phyloP scores from a whole-genome alignment of 768 basidiomycete species.

The Clitopilus passeckerianus region DNA sequence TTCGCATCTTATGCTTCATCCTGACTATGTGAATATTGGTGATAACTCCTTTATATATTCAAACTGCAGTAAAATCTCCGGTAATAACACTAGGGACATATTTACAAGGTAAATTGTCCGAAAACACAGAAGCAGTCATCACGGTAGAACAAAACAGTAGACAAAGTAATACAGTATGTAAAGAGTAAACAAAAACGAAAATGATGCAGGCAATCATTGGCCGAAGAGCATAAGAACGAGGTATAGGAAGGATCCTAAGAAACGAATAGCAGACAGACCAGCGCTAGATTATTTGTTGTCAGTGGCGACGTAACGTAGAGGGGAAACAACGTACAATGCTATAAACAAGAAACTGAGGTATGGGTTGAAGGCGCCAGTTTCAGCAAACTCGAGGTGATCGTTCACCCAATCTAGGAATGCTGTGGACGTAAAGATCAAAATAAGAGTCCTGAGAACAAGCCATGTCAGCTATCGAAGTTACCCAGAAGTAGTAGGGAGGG shows the following conservation, averaged over 20 bases:
- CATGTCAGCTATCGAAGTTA: constrained; percentile 1
- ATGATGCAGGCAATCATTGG: constrained; percentile 25
- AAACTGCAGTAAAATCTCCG: neutral
- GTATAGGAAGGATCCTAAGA: constrained; percentile 74
- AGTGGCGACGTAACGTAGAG: neutral
- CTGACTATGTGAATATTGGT: neutral
- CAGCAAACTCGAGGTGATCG: constrained; percentile 43
- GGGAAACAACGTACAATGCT: constrained; percentile 20
- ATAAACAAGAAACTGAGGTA: constrained; percentile 78
- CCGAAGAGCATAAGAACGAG: constrained; percentile 73
- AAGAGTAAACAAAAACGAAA: neutral
- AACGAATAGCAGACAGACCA: constrained; percentile 76
- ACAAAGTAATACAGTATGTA: neutral
- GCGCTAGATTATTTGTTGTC: constrained; percentile 38
- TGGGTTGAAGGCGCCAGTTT: constrained; percentile 73
- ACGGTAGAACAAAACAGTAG: constrained; percentile 26
- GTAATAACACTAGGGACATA: neutral
- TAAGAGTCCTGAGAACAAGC: constrained; percentile 47
- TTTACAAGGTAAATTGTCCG: neutral
- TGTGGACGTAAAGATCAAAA: constrained; percentile 69
- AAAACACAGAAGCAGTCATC: constrained; percentile 9
- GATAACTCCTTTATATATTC: too few relatives aligned
- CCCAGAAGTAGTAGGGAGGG: constrained; percentile 9
- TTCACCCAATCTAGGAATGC: constrained; percentile 75
- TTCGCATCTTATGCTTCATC: neutral